phyloP scores from a whole-genome alignment of 116 monocot genomes.

The Phalaenopsis hybrid region DNA sequence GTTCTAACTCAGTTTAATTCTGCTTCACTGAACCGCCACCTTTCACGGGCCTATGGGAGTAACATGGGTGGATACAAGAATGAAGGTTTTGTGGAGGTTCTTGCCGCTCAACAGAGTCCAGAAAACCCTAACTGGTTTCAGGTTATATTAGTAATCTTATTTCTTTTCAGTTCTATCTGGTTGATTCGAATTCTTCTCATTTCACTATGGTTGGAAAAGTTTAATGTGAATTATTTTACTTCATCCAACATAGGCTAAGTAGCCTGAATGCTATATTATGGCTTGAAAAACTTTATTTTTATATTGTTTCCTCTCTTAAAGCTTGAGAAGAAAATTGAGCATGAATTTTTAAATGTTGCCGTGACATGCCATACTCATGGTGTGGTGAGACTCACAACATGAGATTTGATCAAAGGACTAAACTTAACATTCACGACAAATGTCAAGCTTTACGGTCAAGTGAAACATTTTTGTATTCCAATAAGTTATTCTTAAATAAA shows the following conservation, averaged over 20 bases:
- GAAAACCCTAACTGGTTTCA: conserved; percentile 99
- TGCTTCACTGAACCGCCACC: conserved; percentile 95
- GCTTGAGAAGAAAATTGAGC: neutral
- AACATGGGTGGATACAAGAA: conserved; percentile 93
- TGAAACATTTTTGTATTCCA: no score
- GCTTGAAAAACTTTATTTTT: neutral
- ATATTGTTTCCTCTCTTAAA: neutral
- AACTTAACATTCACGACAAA: neutral
- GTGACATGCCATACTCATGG: neutral
- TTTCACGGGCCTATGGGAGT: conserved; percentile 88
- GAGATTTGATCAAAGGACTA: neutral
- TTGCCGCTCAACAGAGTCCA: conserved; percentile 98
- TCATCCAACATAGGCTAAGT: neutral
- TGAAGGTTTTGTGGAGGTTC: conserved; percentile 97
- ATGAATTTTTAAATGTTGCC: neutral
- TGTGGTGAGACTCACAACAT: neutral
- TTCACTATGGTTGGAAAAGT: neutral
- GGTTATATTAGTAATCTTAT: conserved; percentile 25
- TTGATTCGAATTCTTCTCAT: neutral
- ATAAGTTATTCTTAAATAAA: no score
- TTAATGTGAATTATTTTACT: neutral
- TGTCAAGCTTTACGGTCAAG: no score
- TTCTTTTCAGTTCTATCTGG: neutral
- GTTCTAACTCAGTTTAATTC: conserved; percentile 98
- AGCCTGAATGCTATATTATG: neutral